These are phyloP conservation scores for Rhizopogon salebrosus DNA, from an alignment of 768 basidiomycete species.

Conservation along the genomic window DNA sequence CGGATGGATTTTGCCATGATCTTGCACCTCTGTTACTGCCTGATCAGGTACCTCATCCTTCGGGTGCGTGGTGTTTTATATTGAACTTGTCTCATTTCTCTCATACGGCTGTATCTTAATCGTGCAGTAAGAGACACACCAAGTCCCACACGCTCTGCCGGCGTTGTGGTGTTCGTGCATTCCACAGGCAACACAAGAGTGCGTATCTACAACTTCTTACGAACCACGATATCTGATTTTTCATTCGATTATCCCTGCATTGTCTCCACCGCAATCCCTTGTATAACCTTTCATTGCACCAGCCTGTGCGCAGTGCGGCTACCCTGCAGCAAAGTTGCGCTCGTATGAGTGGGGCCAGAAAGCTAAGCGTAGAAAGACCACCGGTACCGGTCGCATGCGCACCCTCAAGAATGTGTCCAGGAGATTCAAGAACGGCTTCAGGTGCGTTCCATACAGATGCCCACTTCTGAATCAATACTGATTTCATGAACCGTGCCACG, in stretches of 20 bases:
- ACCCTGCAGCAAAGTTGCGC: slow-evolving; percentile 91
- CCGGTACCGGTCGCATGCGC: slow-evolving; percentile 93
- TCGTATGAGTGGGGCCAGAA: slow-evolving; percentile 98
- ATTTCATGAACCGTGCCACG: neutral
- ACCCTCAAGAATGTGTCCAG: slow-evolving; percentile 90
- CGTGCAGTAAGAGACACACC: slow-evolving; percentile 86
- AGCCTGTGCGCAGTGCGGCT: slow-evolving; percentile 97
- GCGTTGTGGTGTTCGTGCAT: slow-evolving; percentile 91
- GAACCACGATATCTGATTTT: neutral
- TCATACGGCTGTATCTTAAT: neutral
- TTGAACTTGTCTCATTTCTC: neutral
- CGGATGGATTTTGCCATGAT: slow-evolving; percentile 9
- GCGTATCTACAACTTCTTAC: slow-evolving; percentile 21
- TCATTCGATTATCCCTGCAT: neutral
- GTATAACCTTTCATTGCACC: slow-evolving; percentile 7
- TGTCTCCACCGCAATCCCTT: neutral
- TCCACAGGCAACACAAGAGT: slow-evolving; percentile 99
- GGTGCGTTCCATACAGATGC: slow-evolving; percentile 38
- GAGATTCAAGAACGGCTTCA: slow-evolving; percentile 98
- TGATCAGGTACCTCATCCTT: slow-evolving; percentile 90
- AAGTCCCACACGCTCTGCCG: slow-evolving; percentile 97
- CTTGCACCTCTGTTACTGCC: neutral
- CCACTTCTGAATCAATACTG: neutral
- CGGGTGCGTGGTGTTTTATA: slow-evolving; percentile 52
- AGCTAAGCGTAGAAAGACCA: slow-evolving; percentile 99